Percentiles rank a stretch among this genome's conserved stretches.
Evolutionary conservation across 805 yeast species (phyloP).

Genomic region (Candida sanyiensis): DNA sequence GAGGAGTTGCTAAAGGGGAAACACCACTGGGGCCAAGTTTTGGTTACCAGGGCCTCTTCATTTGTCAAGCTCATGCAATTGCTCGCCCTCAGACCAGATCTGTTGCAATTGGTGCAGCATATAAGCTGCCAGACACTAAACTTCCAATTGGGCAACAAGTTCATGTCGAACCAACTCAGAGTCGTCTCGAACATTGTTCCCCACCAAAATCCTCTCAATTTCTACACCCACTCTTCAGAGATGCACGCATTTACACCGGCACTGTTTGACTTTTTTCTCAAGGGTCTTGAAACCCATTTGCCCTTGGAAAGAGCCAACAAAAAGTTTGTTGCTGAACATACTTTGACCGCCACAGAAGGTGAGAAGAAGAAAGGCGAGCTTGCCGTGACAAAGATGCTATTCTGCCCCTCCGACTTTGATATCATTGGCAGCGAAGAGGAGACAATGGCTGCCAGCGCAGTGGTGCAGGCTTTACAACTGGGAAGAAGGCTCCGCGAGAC

Average conservation of each 20-base stretch:
- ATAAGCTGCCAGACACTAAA: slow-evolving; percentile 7
- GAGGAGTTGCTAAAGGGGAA: slow-evolving; percentile 1
- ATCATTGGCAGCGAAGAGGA: slow-evolving; percentile 7
- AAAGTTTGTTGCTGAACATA: slow-evolving; percentile 2
- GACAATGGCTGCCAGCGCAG: slow-evolving; percentile 7
- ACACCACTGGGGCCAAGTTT: neutral
- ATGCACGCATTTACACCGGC: neutral
- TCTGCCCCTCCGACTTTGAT: slow-evolving; percentile 14
- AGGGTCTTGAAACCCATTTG: slow-evolving; percentile 2
- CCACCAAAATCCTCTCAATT: slow-evolving; percentile 6
- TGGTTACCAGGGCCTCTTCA: neutral
- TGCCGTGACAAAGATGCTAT: slow-evolving; percentile 10
- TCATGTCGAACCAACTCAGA: slow-evolving; percentile 1
- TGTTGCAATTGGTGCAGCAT: slow-evolving; percentile 5
- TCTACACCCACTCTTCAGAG: slow-evolving; percentile 5
- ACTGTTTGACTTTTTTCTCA: slow-evolving; percentile 5
- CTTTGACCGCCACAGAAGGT: neutral
- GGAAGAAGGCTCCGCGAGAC: neutral
- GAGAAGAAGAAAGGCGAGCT: slow-evolving; percentile 5
- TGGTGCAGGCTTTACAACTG: slow-evolving; percentile 1
- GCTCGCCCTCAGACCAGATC: slow-evolving; percentile 4
- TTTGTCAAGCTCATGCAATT: slow-evolving; percentile 5
- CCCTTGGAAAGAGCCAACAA: slow-evolving; percentile 1
- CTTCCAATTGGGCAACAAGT: slow-evolving; percentile 4
- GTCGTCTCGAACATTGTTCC: neutral